Evolutionary conservation across 2,329 filamentous ascomycete genomes (phyloP), one percentile per base, ranked within the genome.

Genomic region (Chaetothyriales sp.): DNA sequence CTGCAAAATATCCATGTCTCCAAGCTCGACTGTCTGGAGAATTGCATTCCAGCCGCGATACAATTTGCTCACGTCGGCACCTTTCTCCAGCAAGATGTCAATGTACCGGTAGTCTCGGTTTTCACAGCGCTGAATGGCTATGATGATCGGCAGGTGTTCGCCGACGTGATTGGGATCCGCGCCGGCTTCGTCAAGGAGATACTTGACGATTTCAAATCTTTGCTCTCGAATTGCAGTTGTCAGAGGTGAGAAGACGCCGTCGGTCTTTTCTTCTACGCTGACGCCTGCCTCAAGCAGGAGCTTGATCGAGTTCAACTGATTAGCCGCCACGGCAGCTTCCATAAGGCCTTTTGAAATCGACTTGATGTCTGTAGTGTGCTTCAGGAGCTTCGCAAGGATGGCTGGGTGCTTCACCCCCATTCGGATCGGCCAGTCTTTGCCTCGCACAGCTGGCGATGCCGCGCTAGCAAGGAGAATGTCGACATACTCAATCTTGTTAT

Each of bases 111-210:
- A 74, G 58, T 83, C 76, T 33, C 73, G 70, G 7, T 72, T 71
- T 50, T 75, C 70, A 59, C 76, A 76, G 19, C 79, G 71, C 2
- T 82, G 75, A 45, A 86, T 72, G 1, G 82, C 79, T 65, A 85
- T 86, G 64, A 86, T 81, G 50, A 86, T 75, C 6, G 82, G 82
- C 9, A 86, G 67, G 64, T 86, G 82, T 69, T 86, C 82, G 15
- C 82, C 82, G 0, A 82, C 81, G 0, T 77, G 71, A 62, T 85
- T 85, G 45, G 80, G 74, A 60, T 85, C 79, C 0, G 81, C 82
- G 7, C 74, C 75, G 1, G 75, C 80, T 55, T 81, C 75, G 47
- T 77, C 73, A 52, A 85, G 70, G 8, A 85, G 73, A 67, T 73
- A 85, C 3, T 64, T 65, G 43, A 83, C 78, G 51, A 85, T 83